Evolutionary conservation across 2,329 filamentous ascomycete genomes (phyloP), one percentile per base, ranked within the genome.

Genomic region (Arthrobotrys musiformis): DNA sequence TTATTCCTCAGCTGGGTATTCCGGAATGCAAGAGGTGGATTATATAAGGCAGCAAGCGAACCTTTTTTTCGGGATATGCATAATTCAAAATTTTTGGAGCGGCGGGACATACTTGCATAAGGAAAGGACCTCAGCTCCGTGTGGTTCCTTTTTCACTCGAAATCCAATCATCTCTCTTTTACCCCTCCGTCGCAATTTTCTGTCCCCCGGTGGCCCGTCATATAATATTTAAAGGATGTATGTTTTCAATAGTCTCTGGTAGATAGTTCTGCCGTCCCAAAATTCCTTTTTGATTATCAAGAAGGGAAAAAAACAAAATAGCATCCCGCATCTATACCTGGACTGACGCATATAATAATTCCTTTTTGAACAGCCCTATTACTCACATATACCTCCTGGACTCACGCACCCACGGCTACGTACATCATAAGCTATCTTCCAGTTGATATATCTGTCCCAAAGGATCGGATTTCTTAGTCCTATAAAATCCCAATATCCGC

Each of bases 41-140:
- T 76, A 76, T 76, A 76, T 76, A 76, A 76, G 72, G 40, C 72
- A 60, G 22, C 58, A 76, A 76, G 72, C 64, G 72, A 76, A 61
- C 72, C 72, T 70, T 48, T 40, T n/a, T 64, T 66, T 70, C 50
- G 64, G 72, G 72, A 76, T 26, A 33, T 66, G 72, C 72, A 76
- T 76, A 69, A n/a, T 56, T 22, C 33, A 56, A n/a, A n/a, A 13
- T 15, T 54, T 62, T 37, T 56, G 19, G 28, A 60, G 48, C 46
- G 46, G 54, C 58, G 72, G 72, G 72, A 69, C 66, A 76, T 58
- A 60, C 72, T 69, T 76, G 72, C 72, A 76, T 69, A 48, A 74
- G 54, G 28, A 69, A 48, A 74, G 54, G 28, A 69, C 40, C 64
- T 76, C 72, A 76, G 72, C 72, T 76, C 60, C 28, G 33, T 52